Base-by-base conservation (phyloP, 495 filamentous ascomycete genomes). In the Cercophora sp. region DNA sequence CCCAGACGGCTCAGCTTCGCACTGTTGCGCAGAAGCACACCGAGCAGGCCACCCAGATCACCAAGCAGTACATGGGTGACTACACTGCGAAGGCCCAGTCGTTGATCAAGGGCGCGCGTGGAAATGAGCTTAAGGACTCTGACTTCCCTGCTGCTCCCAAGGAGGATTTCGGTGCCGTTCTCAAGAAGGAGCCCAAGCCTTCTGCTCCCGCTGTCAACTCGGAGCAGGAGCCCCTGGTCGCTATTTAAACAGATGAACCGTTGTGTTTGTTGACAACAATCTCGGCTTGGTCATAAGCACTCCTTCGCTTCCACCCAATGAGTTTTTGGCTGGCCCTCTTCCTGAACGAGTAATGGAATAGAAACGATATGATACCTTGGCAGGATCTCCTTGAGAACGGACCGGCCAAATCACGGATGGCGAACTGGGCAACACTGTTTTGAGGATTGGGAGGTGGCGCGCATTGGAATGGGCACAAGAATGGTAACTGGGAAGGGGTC, bases 61-160 rank as follows among this genome's bases (percentile, higher is more conserved):
- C 89, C 66, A 89, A 88, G 76, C 79, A 86, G 56, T 90, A 91
- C 63, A 80, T 89, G 59, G 85, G 83, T 43, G 87, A 94, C 61
- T 91, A 93, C 69, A 85, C 87, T 48, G 74, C 80, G 66, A 93
- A 93, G 78, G 92, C 90, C 51, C 85, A 91, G 67, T 81, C 82
- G 49, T 81, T 89, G 69, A 58, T 78, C 63, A 67, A 74, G 67
- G 60, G 75, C 58, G 56, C 48, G 23, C 49, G 74, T 70, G 63
- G 78, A 67, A 64, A 69, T 59, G 59, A 69, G 55, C 46, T 73
- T 51, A 72, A 72, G 62, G 63, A 65, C 13, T 61, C 72, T 35
- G 79, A 85, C 57, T 84, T 86, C 74, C 76, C 85, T 16, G 72
- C 78, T 57, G 81, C 84, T 18, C 86, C 86, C 29, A 85, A 70